These are phyloP conservation scores for Glycine tomentella DNA, from an alignment of 306 rosid genomes.

Conservation along the genomic window DNA sequence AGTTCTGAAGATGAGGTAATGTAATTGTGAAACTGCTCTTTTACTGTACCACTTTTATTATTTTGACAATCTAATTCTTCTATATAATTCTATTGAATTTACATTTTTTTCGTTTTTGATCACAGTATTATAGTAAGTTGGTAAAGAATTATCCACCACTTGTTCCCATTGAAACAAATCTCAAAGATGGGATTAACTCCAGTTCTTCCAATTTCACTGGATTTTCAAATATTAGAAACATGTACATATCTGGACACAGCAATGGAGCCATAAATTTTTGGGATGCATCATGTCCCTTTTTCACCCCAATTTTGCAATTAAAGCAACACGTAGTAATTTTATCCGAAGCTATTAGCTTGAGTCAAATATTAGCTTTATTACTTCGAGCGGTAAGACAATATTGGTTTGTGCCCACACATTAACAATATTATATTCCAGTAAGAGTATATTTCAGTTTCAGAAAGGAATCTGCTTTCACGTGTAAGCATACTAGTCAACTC, in stretches of 20 bases:
- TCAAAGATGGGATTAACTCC: conserved; percentile 60
- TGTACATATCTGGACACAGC: conserved; percentile 88
- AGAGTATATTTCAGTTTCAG: not conserved
- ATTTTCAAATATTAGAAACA: conserved; percentile 69
- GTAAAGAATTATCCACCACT: conserved; percentile 66
- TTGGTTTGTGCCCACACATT: not conserved
- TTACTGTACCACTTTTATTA: not conserved
- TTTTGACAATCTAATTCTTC: conserved; percentile 6
- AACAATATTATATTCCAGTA: not conserved
- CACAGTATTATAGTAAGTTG: conserved; percentile 67
- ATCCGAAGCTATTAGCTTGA: not conserved
- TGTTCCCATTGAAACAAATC: conserved; percentile 64
- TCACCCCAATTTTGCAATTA: conserved; percentile 69
- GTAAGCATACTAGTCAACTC: not conserved
- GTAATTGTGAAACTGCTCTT: not conserved
- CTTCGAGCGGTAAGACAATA: not conserved
- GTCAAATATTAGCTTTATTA: conserved; percentile 2
- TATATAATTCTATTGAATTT: conserved; percentile 31
- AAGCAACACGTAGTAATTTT: conserved; percentile 75
- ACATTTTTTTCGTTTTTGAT: conserved; percentile 38
- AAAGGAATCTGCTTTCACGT: conserved; percentile 24
- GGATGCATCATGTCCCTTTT: conserved; percentile 81
- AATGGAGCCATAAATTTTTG: conserved; percentile 82
- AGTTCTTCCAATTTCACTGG: conserved; percentile 65
- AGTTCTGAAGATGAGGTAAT: conserved; percentile 71